Conservation (phyloP, 345 rosid genomes). For the Populus simonii region DNA sequence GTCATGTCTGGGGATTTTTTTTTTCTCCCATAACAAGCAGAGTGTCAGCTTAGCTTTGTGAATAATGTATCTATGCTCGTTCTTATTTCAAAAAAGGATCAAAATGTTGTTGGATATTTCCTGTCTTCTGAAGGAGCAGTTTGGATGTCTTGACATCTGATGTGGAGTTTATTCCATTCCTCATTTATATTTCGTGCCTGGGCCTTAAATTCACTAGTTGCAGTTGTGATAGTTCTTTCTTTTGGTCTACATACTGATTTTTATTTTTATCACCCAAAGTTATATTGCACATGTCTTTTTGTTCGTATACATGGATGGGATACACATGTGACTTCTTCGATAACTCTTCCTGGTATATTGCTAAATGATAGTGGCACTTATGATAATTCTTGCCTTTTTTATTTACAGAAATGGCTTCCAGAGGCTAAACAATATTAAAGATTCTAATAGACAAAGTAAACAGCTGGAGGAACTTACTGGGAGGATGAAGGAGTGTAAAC, state of each 20-base stretch:
- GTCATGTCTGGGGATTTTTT: too few relatives aligned
- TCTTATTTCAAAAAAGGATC: not conserved
- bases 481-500: slow-evolving; percentile 95
- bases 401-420: slow-evolving; percentile 90
- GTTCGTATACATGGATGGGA: not conserved
- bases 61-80: not conserved
- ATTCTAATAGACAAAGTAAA: slow-evolving; percentile 86
- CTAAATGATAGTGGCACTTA: not conserved
- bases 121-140: not conserved
- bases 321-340: not conserved
- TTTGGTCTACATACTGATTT: not conserved
- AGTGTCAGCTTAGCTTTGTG: not conserved
- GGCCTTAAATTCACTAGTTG: not conserved
- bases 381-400: not conserved
- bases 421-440: slow-evolving; percentile 92
- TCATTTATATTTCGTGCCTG: not conserved
- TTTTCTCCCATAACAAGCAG: too few relatives aligned
- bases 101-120: not conserved
- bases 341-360: not conserved
- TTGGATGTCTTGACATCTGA: not conserved
- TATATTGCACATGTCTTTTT: not conserved
- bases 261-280: not conserved
- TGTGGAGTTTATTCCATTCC: not conserved
- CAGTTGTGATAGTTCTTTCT: not conserved
- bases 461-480: slow-evolving; percentile 95